Percentiles rank a stretch among this genome's conserved stretches.
Evolutionary conservation across 2,329 filamentous ascomycete genomes (phyloP).

Genomic region (Botryotinia globosa): DNA sequence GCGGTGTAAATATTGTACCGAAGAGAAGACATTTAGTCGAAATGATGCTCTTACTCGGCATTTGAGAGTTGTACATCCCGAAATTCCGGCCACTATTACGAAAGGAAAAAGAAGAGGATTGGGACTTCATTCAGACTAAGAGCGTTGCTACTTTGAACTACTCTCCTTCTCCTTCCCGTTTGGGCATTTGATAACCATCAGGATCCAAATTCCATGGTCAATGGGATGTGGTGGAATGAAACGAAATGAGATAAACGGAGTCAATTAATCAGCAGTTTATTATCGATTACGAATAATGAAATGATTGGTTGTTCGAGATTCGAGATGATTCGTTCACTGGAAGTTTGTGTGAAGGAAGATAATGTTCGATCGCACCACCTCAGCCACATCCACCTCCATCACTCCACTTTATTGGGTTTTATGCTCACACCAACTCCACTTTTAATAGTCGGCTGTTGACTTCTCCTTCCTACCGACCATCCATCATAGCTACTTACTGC

Average conservation of each 20-base stretch:
- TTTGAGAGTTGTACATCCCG: conserved; percentile 90
- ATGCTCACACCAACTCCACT: neutral
- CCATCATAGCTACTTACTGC: neutral
- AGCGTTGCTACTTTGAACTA: neutral
- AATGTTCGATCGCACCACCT: neutral
- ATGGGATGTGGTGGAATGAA: neutral
- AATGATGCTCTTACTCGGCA: conserved; percentile 93
- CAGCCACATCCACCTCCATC: neutral
- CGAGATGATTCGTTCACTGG: neutral
- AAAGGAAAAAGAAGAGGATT: conserved; percentile 45
- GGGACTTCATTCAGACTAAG: neutral
- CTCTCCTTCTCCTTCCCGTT: neutral
- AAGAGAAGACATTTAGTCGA: conserved; percentile 95
- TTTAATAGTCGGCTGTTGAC: neutral
- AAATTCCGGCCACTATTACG: conserved; percentile 75
- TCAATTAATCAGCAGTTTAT: neutral
- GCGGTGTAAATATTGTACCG: conserved; percentile 84
- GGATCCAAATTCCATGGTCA: neutral
- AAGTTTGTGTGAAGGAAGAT: neutral
- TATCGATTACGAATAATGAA: neutral
- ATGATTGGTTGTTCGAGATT: neutral
- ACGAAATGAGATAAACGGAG: neutral
- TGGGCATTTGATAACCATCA: neutral
- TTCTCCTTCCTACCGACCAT: neutral
- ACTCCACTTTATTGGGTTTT: neutral